phyloP scores from a whole-genome alignment of 345 rosid genomes.

The Citrus maxima region DNA sequence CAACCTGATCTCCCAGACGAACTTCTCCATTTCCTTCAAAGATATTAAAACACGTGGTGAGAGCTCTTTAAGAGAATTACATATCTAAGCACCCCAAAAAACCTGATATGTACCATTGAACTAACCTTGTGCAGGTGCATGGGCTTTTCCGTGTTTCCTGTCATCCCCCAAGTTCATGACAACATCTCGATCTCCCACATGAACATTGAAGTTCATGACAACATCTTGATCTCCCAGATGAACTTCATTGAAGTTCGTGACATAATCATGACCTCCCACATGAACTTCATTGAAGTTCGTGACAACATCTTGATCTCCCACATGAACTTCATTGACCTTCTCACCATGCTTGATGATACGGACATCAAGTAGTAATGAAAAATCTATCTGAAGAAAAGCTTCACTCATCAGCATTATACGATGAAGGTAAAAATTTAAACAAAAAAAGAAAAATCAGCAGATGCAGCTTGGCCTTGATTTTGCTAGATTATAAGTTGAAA shows the following conservation, averaged over 20 bases:
- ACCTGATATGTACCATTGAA: not conserved
- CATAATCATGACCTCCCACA: constrained; percentile 17
- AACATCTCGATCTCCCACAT: constrained; percentile 22
- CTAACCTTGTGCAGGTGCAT: constrained; percentile 48
- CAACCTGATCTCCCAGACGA: not conserved
- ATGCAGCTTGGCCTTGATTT: not conserved
- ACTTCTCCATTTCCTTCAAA: constrained; percentile 48
- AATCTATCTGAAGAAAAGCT: constrained; percentile 56
- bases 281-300: constrained; percentile 18
- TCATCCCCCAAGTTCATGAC: constrained; percentile 6
- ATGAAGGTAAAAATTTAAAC: constrained; percentile 1
- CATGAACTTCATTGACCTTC: constrained; percentile 21
- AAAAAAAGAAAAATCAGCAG: not conserved
- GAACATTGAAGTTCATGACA: not conserved
- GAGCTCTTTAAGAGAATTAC: not conserved
- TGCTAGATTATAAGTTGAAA: no score
- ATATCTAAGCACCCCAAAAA: not conserved
- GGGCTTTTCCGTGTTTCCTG: constrained; percentile 22
- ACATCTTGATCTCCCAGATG: constrained; percentile 20
- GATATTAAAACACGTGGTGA: not conserved
- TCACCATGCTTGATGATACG: constrained; percentile 42
- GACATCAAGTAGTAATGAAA: constrained; percentile 66
- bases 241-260: constrained; percentile 9
- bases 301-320: constrained; percentile 22
- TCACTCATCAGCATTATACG: constrained; percentile 11